Conservation (phyloP, 192 early-diverging fungal species). For the Coemansia sp. region DNA sequence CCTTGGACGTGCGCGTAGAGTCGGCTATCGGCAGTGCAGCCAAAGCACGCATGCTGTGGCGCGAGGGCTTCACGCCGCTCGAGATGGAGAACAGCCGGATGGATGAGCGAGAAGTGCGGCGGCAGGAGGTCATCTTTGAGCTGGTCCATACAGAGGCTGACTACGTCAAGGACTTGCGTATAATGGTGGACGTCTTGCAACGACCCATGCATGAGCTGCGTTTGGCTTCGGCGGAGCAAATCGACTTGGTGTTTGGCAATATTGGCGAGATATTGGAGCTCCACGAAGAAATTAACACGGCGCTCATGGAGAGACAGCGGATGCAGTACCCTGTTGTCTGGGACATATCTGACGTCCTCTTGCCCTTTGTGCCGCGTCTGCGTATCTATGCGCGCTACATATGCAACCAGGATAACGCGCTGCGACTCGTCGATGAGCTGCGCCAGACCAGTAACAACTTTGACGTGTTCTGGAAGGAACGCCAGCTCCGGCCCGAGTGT, state of each 20-base stretch:
- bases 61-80: conserved; percentile 55
- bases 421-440: conserved; percentile 53
- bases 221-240: conserved; percentile 49
- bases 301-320: conserved; percentile 59
- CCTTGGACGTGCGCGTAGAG: conserved; percentile 27
- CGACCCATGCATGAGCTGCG: conserved; percentile 50
- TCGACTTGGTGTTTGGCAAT: conserved; percentile 57
- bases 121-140: conserved; percentile 96
- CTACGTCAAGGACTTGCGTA: conserved; percentile 84
- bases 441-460: conserved; percentile 53
- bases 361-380: conserved; percentile 53
- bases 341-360: conserved; percentile 58
- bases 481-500: conserved; percentile 56
- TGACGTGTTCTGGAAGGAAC: conserved; percentile 52
- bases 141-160: conserved; percentile 88
- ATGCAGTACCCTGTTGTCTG: conserved; percentile 57
- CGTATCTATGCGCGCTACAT: conserved; percentile 58
- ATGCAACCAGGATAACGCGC: conserved; percentile 61
- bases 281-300: conserved; percentile 55
- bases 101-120: conserved; percentile 69
- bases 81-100: conserved; percentile 63
- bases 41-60: conserved; percentile 58
- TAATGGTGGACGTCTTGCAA: conserved; percentile 71
- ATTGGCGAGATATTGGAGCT: conserved; percentile 57
- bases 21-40: conserved; percentile 31